These are phyloP conservation scores for Strobilomyces dryophilus DNA, from an alignment of 768 basidiomycete genomes.

Conservation along the genomic window DNA sequence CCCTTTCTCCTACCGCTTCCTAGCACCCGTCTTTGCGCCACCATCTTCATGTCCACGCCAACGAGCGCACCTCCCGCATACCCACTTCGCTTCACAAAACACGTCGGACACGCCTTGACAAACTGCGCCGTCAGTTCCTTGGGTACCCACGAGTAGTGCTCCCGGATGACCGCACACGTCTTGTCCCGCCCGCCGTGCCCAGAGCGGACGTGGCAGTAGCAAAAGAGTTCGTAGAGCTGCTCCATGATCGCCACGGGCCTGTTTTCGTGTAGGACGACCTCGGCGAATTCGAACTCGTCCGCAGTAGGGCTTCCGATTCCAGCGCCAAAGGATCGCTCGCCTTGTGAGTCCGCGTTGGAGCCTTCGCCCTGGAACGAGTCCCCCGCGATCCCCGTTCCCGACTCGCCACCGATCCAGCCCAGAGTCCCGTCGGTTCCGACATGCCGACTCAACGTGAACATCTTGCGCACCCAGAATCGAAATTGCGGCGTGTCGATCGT, in stretches of 20 bases:
- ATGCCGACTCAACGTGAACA: slow-evolving; percentile 54
- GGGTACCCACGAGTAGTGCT: slow-evolving; percentile 78
- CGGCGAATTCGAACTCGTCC: slow-evolving; percentile 3
- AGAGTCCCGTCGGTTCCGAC: not conserved
- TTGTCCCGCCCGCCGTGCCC: slow-evolving; percentile 78
- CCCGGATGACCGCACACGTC: slow-evolving; percentile 61
- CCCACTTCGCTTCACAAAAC: slow-evolving; percentile 45
- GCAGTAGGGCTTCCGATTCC: not conserved
- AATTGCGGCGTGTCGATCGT: slow-evolving; percentile 60
- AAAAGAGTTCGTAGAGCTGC: slow-evolving; percentile 74
- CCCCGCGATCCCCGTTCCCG: not conserved
- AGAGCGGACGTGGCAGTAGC: slow-evolving; percentile 62
- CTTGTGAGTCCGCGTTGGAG: slow-evolving; percentile 3
- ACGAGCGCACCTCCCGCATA: slow-evolving; percentile 26
- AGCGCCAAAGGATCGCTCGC: slow-evolving; percentile 15
- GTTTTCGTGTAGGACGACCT: slow-evolving; percentile 66
- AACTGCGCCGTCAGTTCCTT: slow-evolving; percentile 80
- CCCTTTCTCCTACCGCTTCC: not conserved
- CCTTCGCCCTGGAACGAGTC: not conserved
- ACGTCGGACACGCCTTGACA: slow-evolving; percentile 77
- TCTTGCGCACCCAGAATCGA: slow-evolving; percentile 81
- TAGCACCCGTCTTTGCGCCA: not conserved
- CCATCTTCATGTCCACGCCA: not conserved
- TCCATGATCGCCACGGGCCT: slow-evolving; percentile 74
- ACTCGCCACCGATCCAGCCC: slow-evolving; percentile 17